Percentiles rank a stretch among this genome's conserved stretches.
Conservation (phyloP, 2,329 filamentous ascomycete genomes). For the Claviceps sp. region DNA sequence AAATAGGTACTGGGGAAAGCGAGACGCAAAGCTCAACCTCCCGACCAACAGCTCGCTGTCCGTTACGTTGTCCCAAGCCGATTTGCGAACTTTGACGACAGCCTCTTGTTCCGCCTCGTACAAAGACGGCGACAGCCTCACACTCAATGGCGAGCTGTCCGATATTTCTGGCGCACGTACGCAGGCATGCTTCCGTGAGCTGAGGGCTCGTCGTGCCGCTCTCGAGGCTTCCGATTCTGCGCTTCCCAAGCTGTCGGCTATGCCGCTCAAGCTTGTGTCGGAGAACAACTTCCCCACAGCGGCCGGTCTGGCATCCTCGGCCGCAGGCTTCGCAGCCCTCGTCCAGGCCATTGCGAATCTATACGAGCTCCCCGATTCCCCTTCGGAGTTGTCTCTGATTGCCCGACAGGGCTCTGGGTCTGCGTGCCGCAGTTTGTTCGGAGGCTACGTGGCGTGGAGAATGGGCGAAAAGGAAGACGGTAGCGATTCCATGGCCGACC, state of each 20-base stretch:
- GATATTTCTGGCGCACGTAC: conserved; percentile 80
- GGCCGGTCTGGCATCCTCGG: conserved; percentile 68
- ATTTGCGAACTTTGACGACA: conserved; percentile 90
- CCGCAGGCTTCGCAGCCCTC: conserved; percentile 55
- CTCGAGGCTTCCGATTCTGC: conserved; percentile 60
- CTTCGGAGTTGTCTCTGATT: conserved; percentile 74
- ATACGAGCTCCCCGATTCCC: conserved; percentile 70
- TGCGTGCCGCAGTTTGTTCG: conserved; percentile 84
- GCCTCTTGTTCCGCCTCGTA: conserved; percentile 75
- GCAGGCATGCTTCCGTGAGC: conserved; percentile 84
- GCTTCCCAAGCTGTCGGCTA: conserved; percentile 67
- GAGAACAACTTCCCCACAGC: conserved; percentile 99
- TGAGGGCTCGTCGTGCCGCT: conserved; percentile 61
- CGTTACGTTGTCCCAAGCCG: conserved; percentile 86
- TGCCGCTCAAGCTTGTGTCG: conserved; percentile 75
- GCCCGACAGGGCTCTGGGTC: conserved; percentile 90
- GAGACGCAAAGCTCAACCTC: conserved; percentile 84
- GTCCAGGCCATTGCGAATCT: conserved; percentile 84
- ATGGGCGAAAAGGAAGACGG: conserved; percentile 66
- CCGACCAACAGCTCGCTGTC: conserved; percentile 97
- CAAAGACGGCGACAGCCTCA: conserved; percentile 53
- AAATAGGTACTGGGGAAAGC: conserved; percentile 82
- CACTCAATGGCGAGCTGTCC: conserved; percentile 71
- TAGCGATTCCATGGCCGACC: conserved; percentile 72
- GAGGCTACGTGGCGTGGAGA: conserved; percentile 92